Conservation (phyloP, 768 basidiomycete genomes). For the Austroboletus eburneus region DNA sequence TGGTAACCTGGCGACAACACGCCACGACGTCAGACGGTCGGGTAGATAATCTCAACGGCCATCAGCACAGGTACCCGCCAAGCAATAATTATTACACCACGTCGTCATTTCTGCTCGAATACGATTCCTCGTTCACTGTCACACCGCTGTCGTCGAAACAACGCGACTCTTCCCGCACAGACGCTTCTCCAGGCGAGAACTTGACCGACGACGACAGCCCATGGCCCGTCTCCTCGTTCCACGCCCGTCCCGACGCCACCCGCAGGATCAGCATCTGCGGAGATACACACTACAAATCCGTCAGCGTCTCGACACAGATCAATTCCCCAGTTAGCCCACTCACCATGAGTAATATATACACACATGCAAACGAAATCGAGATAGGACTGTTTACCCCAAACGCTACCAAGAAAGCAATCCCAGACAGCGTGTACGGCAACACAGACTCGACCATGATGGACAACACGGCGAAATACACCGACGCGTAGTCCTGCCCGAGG, state of each 20-base stretch:
- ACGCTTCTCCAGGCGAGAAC: conserved; percentile 2
- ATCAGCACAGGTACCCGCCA: not conserved
- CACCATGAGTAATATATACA: conserved; percentile 26
- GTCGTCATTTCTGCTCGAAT: not conserved
- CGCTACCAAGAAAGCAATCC: conserved; percentile 22
- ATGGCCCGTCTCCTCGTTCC: conserved; percentile 12
- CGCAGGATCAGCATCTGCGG: conserved; percentile 25
- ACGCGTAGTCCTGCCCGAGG: conserved; percentile 20
- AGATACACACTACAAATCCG: conserved; percentile 16
- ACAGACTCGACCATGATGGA: conserved; percentile 22
- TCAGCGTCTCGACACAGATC: not conserved
- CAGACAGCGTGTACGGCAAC: conserved; percentile 23
- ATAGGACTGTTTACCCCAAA: conserved; percentile 15
- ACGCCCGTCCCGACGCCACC: conserved; percentile 17
- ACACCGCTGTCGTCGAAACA: conserved; percentile 1
- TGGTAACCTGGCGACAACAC: conserved; percentile 3
- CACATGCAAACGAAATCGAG: conserved; percentile 13
- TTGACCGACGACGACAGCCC: conserved; percentile 6
- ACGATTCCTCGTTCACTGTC: not conserved
- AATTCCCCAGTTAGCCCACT: not conserved
- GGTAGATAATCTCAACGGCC: not conserved
- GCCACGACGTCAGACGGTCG: not conserved
- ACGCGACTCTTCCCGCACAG: not conserved
- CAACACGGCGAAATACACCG: conserved; percentile 16
- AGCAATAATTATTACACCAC: not conserved